These are phyloP conservation scores for Lachancea fermentati DNA, from an alignment of 805 yeast species.

Conservation along the genomic window DNA sequence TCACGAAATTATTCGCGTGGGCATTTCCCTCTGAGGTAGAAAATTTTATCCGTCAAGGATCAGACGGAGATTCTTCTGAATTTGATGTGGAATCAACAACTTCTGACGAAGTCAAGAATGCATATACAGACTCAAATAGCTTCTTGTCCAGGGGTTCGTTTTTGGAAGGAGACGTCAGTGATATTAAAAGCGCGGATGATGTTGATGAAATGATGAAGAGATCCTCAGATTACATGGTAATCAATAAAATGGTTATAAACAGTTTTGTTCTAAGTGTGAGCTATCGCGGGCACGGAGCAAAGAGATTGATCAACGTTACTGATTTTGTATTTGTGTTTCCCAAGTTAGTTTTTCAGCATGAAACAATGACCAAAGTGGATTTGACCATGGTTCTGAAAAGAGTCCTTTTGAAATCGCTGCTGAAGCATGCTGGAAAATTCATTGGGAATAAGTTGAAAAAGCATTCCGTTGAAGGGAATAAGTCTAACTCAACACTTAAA, in stretches of 20 bases:
- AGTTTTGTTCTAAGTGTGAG: constrained; percentile 59
- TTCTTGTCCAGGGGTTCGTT: not conserved
- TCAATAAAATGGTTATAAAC: constrained; percentile 50
- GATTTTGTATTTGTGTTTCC: constrained; percentile 67
- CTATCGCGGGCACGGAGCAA: constrained; percentile 67
- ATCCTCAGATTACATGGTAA: constrained; percentile 66
- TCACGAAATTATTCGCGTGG: constrained; percentile 57
- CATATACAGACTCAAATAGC: constrained; percentile 2
- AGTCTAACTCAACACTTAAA: constrained; percentile 6
- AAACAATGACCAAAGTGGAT: constrained; percentile 70
- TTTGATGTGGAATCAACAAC: not conserved
- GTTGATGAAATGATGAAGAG: constrained; percentile 58
- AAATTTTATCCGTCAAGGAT: constrained; percentile 12
- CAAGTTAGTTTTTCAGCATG: constrained; percentile 47
- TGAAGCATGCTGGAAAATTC: constrained; percentile 69
- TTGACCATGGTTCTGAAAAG: constrained; percentile 56
- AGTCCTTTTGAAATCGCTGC: constrained; percentile 50
- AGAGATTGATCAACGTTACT: constrained; percentile 70
- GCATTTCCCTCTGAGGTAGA: constrained; percentile 54
- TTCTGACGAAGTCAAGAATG: not conserved
- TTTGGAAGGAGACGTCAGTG: not conserved
- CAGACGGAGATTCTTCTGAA: constrained; percentile 14
- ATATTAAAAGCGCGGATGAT: constrained; percentile 8
- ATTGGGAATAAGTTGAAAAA: constrained; percentile 63
- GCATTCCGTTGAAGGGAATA: constrained; percentile 6